Base-by-base conservation (phyloP, 2,329 filamentous ascomycete species). In the Penicillium sp. region DNA sequence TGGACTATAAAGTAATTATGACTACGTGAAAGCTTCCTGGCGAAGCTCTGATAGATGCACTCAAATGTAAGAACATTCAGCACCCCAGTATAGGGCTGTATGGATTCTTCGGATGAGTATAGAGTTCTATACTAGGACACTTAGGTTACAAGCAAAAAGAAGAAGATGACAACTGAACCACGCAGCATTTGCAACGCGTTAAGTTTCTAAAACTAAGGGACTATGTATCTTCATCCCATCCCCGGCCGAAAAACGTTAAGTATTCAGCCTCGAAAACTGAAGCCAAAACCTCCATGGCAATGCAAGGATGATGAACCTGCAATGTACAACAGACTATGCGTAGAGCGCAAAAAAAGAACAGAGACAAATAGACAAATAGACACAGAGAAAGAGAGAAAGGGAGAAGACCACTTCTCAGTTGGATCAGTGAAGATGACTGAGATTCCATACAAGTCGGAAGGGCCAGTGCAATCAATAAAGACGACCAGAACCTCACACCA, bases 381-480 rank as follows among this genome's bases (percentile, higher is more conserved):
- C 29, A 47, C 25, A 10, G 43, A 58, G 55, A 50, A 23, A 27
- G 12, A 43, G 58, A 54, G 45, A 53, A 33, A 37, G 54, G 57
- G 12, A 45, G 47, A 49, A 21, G 46, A 52, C 51, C 55, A 54
- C 31, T 41, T 54, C 66, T 61, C 67, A 71, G 69, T 72, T 58
- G 62, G 64, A 69, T 72, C 69, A 71, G 58, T 66, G 41, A 70
- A 70, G 65, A 71, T 65, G 68, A 71, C 68, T 62, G 62, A 66
- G 63, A 61, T 49, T 27, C 51, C 50, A 53, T 29, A 23, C 27
- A 37, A 37, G 29, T n/a, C 3, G 23, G 29, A 55, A 33, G 37
- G 49, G 57, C 54, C 66, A 73, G 72, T 75, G 57, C 72, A 67
- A 66, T 70, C 72, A 75, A 48, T 67, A 19, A 75, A 75, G 72